Evolutionary conservation across 306 rosid genomes (phyloP).

Genomic region (Clitoria ternatea): DNA sequence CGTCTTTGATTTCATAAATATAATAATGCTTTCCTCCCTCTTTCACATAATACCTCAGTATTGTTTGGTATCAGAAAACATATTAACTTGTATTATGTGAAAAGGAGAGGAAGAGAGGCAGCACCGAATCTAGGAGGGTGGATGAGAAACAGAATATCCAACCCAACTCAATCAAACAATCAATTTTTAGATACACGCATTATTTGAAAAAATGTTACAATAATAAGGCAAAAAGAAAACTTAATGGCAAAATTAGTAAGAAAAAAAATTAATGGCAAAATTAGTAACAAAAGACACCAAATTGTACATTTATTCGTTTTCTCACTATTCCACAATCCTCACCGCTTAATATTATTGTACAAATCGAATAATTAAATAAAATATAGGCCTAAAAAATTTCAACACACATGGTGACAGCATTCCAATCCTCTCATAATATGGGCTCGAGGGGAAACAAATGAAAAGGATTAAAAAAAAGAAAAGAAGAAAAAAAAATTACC

Average conservation of each 20-base stretch:
- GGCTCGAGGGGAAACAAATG: neutral
- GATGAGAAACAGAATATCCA: too few relatives aligned
- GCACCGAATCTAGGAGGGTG: too few relatives aligned
- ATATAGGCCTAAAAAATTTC: neutral
- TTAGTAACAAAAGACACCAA: neutral
- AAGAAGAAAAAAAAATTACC: neutral
- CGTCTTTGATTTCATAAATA: too few relatives aligned
- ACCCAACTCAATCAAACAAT: too few relatives aligned
- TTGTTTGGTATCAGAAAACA: too few relatives aligned
- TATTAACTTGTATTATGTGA: too few relatives aligned
- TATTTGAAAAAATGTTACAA: too few relatives aligned
- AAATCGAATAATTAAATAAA: neutral
- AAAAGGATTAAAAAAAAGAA: too few relatives aligned
- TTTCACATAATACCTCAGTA: too few relatives aligned
- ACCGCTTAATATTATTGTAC: neutral
- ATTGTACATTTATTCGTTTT: neutral
- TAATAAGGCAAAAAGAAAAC: neutral
- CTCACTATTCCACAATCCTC: neutral
- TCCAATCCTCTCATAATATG: neutral
- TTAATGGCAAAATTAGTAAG: neutral
- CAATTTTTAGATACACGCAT: too few relatives aligned
- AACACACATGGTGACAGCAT: neutral
- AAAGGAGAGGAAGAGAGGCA: too few relatives aligned
- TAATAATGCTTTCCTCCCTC: too few relatives aligned
- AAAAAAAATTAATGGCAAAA: neutral